Percentiles rank a stretch among this genome's conserved stretches.
phyloP scores from a whole-genome alignment of 2,329 filamentous ascomycete species.

The Apiospora koreana region DNA sequence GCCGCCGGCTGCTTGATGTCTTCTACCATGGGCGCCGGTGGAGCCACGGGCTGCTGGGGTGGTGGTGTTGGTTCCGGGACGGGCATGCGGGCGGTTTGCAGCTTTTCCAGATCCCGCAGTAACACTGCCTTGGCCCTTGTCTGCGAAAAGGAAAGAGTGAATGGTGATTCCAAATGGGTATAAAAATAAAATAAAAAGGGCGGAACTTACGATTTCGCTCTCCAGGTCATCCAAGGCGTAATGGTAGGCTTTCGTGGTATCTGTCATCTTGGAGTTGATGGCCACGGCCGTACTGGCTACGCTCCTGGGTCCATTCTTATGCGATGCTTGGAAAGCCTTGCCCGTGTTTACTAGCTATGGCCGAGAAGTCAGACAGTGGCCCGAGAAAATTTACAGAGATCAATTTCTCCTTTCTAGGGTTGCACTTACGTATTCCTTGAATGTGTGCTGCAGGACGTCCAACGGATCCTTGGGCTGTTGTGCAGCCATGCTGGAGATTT shows the following conservation, averaged over 20 bases:
- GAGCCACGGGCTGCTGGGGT: conserved; percentile 14
- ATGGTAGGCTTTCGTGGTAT: conserved; percentile 52
- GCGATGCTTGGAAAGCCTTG: conserved; percentile 53
- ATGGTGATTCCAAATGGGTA: no score
- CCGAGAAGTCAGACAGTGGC: neutral
- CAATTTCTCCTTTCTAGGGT: neutral
- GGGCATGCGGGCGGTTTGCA: conserved; percentile 32
- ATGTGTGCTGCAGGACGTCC: conserved; percentile 51
- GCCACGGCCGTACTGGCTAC: conserved; percentile 31
- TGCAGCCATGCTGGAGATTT: conserved; percentile 15
- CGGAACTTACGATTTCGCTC: conserved; percentile 52
- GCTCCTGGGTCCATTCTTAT: conserved; percentile 46
- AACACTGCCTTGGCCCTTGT: conserved; percentile 56
- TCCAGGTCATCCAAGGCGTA: conserved; percentile 58
- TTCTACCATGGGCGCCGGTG: conserved; percentile 19
- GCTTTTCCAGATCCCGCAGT: conserved; percentile 52
- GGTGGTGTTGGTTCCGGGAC: conserved; percentile 17
- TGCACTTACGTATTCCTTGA: conserved; percentile 55
- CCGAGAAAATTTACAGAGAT: neutral
- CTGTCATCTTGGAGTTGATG: conserved; percentile 44
- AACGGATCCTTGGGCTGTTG: conserved; percentile 40
- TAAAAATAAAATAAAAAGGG: neutral
- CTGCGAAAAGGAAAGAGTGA: conserved; percentile 30
- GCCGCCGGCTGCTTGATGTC: conserved; percentile 26
- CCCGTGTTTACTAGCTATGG: conserved; percentile 59